Evolutionary conservation across 2,329 filamentous ascomycete species (phyloP), one percentile per base, ranked within the genome.

Genomic region (Penicillium sp.): DNA sequence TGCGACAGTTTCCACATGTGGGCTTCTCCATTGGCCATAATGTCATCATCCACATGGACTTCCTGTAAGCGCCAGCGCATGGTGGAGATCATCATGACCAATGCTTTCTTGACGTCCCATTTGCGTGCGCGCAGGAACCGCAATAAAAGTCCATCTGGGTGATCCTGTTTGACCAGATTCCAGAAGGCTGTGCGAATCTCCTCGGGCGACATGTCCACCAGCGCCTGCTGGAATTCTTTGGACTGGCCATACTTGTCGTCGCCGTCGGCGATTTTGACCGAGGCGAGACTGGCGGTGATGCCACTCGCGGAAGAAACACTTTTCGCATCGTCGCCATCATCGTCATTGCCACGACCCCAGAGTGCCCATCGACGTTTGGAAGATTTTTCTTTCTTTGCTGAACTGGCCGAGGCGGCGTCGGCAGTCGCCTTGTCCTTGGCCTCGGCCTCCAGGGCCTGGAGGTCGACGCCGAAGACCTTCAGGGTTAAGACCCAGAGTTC

Each of bases 241-340:
- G 84, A 89, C 74, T 94, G 90, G 43, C 92, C 92, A 71, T 95
- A 93, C 77, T 97, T 99, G 77, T 99, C 94, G 52, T 97, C 90
- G 3, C 79, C 77, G 11, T 86, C 83, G 21, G 77, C 73, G 42
- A 72, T 59, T 23, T 62, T 67, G 53, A 76, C 61, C 11, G 64
- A 51, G 70, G 76, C 59, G 75, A 71, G 59, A 44, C 69, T 66
- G 11, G 68, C 55, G 9, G 68, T 79, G 40, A 75, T 62, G 2
- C 73, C 70, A 16, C 74, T 71, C 31, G 77, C 71, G 5, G 74
- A 67, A 6, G 66, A 59, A 2, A 48, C 46, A 33, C 60, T 67
- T 24, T 76, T 68, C 3, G 72, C 67, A 19, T 72, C 64, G 46
- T 71, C 62, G 49, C 70, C 67, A 29, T 73, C 58, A 18, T 67